phyloP scores from a whole-genome alignment of 2,329 filamentous ascomycete genomes.

The Cordyceps farinosa region DNA sequence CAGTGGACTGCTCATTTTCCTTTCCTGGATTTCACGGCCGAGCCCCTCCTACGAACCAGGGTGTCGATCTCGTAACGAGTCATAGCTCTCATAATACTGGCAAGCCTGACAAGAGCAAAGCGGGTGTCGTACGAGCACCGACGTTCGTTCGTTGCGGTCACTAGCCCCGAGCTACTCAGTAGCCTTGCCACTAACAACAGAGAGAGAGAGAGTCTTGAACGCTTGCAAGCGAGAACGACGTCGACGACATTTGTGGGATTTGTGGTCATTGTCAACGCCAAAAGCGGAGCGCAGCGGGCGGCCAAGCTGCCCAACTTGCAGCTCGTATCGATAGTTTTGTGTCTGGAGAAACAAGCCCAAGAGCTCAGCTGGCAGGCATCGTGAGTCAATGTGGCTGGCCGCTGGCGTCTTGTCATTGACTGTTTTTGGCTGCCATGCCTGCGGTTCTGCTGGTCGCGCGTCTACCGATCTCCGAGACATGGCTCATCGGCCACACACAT shows the following conservation, averaged over 20 bases:
- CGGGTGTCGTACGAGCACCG: slow-evolving; percentile 8
- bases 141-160: neutral
- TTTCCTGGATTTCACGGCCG: neutral
- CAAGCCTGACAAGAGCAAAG: neutral
- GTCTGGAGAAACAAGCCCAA: neutral
- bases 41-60: neutral
- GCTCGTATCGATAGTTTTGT: neutral
- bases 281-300: neutral
- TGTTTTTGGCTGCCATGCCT: neutral
- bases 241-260: slow-evolving; percentile 4
- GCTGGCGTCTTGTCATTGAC: neutral
- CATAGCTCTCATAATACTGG: neutral
- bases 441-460: neutral
- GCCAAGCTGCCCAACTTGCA: neutral
- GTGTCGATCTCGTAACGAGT: slow-evolving; percentile 7
- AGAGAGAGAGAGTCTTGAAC: neutral
- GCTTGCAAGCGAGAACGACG: slow-evolving; percentile 1
- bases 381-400: neutral
- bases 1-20: neutral
- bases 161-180: neutral
- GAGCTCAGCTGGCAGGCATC: neutral
- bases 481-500: no score
- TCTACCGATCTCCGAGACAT: neutral
- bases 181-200: neutral
- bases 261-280: neutral